Percentiles rank a stretch among this genome's conserved stretches.
Conservation (phyloP, 2,329 filamentous ascomycete genomes). For the Apiospora malaysiana region DNA sequence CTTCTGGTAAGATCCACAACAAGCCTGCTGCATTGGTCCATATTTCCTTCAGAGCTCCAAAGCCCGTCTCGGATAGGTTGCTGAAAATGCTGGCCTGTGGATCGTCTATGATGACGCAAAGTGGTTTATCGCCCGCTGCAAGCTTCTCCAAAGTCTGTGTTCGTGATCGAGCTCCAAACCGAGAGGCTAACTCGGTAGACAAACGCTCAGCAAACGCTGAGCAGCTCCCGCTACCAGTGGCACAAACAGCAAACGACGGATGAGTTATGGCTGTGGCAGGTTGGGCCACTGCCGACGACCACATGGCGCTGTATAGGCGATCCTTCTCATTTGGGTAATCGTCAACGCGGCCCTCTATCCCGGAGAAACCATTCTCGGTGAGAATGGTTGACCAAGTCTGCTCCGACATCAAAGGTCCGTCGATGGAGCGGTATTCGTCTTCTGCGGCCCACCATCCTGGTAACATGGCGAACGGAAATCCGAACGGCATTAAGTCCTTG, state of each 20-base stretch:
- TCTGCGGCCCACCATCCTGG: slow-evolving; percentile 16
- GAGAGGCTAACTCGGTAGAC: not conserved
- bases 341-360: slow-evolving; percentile 3
- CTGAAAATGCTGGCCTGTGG: not conserved
- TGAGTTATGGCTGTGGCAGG: not conserved
- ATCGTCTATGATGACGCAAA: not conserved
- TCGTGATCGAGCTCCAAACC: not conserved
- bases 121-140: not conserved
- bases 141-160: not conserved
- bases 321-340: slow-evolving; percentile 2
- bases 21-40: not conserved
- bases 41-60: not conserved
- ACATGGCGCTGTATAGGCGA: not conserved
- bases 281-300: not conserved
- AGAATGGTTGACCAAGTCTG: slow-evolving; percentile 8
- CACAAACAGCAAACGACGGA: not conserved
- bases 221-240: not conserved
- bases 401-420: slow-evolving; percentile 7
- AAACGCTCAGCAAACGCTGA: not conserved
- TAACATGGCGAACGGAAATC: slow-evolving; percentile 22
- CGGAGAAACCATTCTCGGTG: not conserved
- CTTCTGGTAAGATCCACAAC: not conserved
- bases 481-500: slow-evolving; percentile 22
- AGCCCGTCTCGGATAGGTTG: not conserved
- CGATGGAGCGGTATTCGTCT: slow-evolving; percentile 8